Evolutionary conservation across 2,329 filamentous ascomycete species (phyloP).

Genomic region (Periglandula ipomoeae): DNA sequence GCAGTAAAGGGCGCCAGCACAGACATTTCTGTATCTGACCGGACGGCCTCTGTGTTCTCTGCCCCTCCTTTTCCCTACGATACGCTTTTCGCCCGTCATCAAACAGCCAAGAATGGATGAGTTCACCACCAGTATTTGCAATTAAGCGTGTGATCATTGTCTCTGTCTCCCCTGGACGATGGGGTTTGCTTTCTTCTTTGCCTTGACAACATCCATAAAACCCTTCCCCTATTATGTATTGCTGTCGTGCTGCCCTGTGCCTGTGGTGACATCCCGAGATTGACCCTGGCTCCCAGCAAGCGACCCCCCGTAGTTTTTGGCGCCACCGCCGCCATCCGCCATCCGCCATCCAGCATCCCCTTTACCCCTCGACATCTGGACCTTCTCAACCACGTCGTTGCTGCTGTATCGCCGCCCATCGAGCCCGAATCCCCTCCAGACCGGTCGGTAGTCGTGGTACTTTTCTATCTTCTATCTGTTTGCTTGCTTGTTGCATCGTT

Average conservation of each 20-base stretch:
- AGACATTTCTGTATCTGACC: too few relatives aligned
- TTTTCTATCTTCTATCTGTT: background rate
- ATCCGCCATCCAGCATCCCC: background rate
- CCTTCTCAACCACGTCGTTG: background rate
- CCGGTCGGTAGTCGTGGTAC: background rate
- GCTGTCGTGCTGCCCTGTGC: background rate
- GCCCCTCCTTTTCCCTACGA: background rate
- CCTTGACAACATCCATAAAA: too few relatives aligned
- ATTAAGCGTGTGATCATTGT: too few relatives aligned
- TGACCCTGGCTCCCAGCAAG: background rate
- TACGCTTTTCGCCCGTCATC: too few relatives aligned
- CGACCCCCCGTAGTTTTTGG: background rate
- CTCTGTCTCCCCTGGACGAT: too few relatives aligned
- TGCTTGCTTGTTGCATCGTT: background rate
- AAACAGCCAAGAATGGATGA: too few relatives aligned
- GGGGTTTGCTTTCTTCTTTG: too few relatives aligned
- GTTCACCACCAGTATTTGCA: too few relatives aligned
- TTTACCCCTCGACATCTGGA: background rate
- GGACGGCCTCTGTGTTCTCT: too few relatives aligned
- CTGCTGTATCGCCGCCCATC: too few relatives aligned
- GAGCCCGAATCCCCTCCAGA: background rate
- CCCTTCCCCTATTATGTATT: too few relatives aligned
- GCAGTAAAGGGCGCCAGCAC: too few relatives aligned
- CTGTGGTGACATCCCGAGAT: background rate
- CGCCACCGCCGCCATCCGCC: background rate